phyloP scores from a whole-genome alignment of 345 rosid genomes.

The Corchorus capsularis region DNA sequence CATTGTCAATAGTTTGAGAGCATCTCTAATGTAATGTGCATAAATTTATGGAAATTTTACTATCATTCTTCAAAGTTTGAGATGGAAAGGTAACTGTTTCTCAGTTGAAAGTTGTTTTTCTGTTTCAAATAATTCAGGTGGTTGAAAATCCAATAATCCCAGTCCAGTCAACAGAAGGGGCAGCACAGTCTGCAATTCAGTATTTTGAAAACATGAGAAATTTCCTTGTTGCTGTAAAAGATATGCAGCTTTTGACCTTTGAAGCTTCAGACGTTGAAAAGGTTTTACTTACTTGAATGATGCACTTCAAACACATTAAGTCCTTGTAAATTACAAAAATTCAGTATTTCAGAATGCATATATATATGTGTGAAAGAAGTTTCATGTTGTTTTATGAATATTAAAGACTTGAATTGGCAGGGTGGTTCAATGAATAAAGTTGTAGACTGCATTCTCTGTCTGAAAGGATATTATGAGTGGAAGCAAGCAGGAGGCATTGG shows the following conservation, averaged over 20 bases:
- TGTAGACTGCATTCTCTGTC: constrained; percentile 93
- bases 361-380: not conserved
- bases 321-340: not conserved
- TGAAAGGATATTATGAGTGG: constrained; percentile 96
- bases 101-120: not conserved
- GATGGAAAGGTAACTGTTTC: not conserved
- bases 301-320: not conserved
- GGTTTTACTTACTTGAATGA: constrained; percentile 36
- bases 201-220: constrained; percentile 98
- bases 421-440: constrained; percentile 96
- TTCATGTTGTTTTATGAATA: not conserved
- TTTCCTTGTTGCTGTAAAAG: constrained; percentile 84
- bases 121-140: constrained; percentile 37
- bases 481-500: constrained; percentile 92
- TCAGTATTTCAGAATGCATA: not conserved
- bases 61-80: not conserved
- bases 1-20: not conserved
- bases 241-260: constrained; percentile 94
- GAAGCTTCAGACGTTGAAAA: constrained; percentile 95
- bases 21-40: not conserved
- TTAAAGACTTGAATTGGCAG: constrained; percentile 35
- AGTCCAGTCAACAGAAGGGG: constrained; percentile 78
- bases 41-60: not conserved
- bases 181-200: constrained; percentile 98
- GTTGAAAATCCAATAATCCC: constrained; percentile 78